Percentiles rank a stretch among this genome's conserved stretches.
Conservation (phyloP, 192 early-diverging fungal species). For the Radiomyces spectabilis region DNA sequence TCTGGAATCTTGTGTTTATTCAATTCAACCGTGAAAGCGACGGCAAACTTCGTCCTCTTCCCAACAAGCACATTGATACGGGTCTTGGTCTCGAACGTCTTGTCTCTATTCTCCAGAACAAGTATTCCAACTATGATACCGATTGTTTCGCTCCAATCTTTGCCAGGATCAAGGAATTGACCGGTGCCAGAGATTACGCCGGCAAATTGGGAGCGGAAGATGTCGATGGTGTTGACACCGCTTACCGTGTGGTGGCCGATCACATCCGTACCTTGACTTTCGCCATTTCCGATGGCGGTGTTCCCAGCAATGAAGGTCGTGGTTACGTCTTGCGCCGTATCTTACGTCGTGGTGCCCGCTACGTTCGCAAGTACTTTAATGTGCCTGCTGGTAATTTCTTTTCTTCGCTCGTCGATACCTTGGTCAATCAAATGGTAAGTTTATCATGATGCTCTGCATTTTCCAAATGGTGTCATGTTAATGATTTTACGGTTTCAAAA, state of each 20-base stretch:
- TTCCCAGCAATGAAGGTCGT: constrained; percentile 96
- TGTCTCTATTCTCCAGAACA: constrained; percentile 89
- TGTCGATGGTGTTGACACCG: constrained; percentile 92
- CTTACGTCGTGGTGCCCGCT: constrained; percentile 88
- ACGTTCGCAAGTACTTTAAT: constrained; percentile 87
- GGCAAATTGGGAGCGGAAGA: constrained; percentile 88
- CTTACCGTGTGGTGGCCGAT: constrained; percentile 97
- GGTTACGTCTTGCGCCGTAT: constrained; percentile 97
- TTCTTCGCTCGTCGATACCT: constrained; percentile 84
- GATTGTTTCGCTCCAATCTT: constrained; percentile 86
- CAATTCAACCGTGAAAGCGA: constrained; percentile 96
- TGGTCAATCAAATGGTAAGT: constrained; percentile 82
- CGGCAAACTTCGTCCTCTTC: constrained; percentile 77
- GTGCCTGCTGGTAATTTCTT: constrained; percentile 91
- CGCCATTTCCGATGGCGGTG: constrained; percentile 91
- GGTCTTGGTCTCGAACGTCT: constrained; percentile 96
- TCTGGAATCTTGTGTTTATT: constrained; percentile 99
- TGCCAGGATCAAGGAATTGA: constrained; percentile 74
- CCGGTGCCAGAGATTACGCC: constrained; percentile 75
- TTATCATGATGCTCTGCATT: neutral
- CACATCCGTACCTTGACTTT: constrained; percentile 95
- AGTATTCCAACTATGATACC: constrained; percentile 97
- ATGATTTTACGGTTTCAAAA: constrained; percentile 17
- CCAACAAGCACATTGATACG: constrained; percentile 97
- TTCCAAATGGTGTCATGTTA: neutral